These are phyloP conservation scores for Desmodesmus armatus DNA, from an alignment of 139 green algal genomes.

Conservation along the genomic window DNA sequence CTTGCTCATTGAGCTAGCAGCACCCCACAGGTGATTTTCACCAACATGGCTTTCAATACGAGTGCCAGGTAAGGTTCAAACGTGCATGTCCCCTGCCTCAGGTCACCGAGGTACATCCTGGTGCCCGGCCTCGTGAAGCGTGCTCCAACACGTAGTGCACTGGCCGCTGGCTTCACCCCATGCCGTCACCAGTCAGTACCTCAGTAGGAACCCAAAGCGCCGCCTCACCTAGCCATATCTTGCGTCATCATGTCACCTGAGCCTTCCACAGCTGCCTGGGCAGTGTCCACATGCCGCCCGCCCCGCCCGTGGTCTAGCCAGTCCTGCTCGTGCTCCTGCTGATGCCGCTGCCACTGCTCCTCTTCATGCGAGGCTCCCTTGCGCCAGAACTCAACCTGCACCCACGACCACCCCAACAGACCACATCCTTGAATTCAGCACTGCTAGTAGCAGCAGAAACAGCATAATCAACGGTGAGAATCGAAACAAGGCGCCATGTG, in stretches of 20 bases:
- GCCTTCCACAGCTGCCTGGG: slow-evolving; percentile 9
- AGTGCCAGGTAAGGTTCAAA: too few relatives aligned
- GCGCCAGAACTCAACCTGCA: slow-evolving; percentile 45
- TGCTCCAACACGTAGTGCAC: background rate
- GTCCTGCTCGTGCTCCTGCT: slow-evolving; percentile 24
- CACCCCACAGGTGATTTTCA: too few relatives aligned
- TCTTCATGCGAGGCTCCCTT: slow-evolving; percentile 33
- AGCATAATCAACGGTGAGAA: too few relatives aligned
- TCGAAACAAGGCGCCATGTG: too few relatives aligned
- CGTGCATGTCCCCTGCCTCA: too few relatives aligned
- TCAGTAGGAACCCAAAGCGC: background rate
- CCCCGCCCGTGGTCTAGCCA: slow-evolving; percentile 27
- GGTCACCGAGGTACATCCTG: too few relatives aligned
- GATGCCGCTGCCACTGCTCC: slow-evolving; percentile 10
- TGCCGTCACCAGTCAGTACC: background rate
- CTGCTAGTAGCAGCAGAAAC: too few relatives aligned
- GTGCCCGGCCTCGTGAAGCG: too few relatives aligned
- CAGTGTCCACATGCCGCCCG: slow-evolving; percentile 44
- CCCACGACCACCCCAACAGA: too few relatives aligned
- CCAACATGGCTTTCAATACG: too few relatives aligned
- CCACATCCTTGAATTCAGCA: too few relatives aligned
- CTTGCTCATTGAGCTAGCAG: too few relatives aligned
- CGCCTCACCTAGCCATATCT: slow-evolving; percentile 63
- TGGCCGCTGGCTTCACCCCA: background rate
- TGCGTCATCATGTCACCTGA: slow-evolving; percentile 64